Base-by-base conservation (phyloP, 148 eudicot species). In the Rhododendron griersonianum region DNA sequence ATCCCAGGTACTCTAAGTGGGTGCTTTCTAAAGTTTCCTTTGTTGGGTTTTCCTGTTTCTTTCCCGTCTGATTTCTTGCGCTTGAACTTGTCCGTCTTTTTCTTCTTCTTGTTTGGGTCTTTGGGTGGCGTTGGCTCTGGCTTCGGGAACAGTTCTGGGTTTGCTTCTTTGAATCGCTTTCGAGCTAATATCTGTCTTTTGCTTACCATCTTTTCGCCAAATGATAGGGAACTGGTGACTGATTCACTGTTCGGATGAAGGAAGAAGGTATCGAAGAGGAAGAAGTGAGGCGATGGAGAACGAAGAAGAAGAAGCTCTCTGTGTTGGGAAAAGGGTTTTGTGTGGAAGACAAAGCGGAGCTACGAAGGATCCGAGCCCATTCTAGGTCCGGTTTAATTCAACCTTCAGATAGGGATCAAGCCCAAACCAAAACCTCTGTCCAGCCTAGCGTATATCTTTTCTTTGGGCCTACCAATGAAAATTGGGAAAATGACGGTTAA, bases 1-100 rank as follows among this genome's bases (percentile, higher is more conserved):
- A 95, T 92, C 47, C 99, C 99, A 65, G 98, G 96, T 28, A 97
- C 93, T 85, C 99, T 89, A 80, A 97, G 90, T 53, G 94, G 95
- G 78, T 90, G 97, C 74, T 91, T 95, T 1, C 78, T 92, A 18
- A 45, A 74, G 0, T 87, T 87, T 0, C 89, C 84, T 85, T 81
- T 88, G 13, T 50, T 90, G 85, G 90, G 69, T 59, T 85, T 91
- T 84, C 87, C 85, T 30, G 86, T 30, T 30, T 71, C 76, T 71
- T 71, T 28, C 39, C 39, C 76, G 18, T 71, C 61, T 28, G 59
- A 25, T 80, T 30, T 80, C 82, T 80, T 80, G 39, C 88, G 90
- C 93, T 95, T 95, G 78, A 95, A 94, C 3, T 86, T 82, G 89
- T 88, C 76, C 19, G 5, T 30, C 39, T 30, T 87, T 73, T 88